Percentiles rank a stretch among this genome's conserved stretches.
phyloP scores from a whole-genome alignment of 2,329 filamentous ascomycete species.

The Taxawa tesnikishii region DNA sequence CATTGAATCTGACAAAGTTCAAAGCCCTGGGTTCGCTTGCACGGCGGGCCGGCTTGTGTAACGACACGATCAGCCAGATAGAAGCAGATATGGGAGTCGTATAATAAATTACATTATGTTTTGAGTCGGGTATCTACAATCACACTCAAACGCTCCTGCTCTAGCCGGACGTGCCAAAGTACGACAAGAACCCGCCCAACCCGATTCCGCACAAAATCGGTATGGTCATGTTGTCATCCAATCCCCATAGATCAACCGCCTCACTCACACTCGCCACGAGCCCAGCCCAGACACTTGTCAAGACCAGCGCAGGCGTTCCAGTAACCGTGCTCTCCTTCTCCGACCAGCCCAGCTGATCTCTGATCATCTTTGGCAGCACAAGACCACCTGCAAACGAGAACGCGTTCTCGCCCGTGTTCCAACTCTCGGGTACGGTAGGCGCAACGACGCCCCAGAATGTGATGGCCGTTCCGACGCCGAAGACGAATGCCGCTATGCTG shows the following conservation, averaged over 20 bases:
- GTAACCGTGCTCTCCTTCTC: conserved; percentile 48
- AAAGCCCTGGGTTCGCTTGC: too few species aligned
- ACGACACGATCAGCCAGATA: too few species aligned
- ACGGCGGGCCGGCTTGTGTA: too few species aligned
- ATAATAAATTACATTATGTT: too few species aligned
- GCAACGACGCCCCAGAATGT: conserved; percentile 84
- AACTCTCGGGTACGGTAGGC: conserved; percentile 32
- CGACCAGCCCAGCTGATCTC: conserved; percentile 49
- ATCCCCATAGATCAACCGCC: conserved; percentile 79
- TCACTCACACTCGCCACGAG: conserved; percentile 80
- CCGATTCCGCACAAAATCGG: conserved; percentile 80
- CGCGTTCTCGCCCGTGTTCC: conserved; percentile 34
- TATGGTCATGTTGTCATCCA: conserved; percentile 97
- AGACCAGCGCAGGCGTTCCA: conserved; percentile 60
- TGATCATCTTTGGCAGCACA: conserved; percentile 50
- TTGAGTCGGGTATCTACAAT: too few species aligned
- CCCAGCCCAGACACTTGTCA: conserved; percentile 81
- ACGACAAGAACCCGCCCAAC: conserved; percentile 81
- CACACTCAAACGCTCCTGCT: too few species aligned
- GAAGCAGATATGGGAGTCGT: too few species aligned
- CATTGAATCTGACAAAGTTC: too few species aligned
- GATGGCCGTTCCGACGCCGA: conserved; percentile 71
- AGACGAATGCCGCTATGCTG: conserved; percentile 67
- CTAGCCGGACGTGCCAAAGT: conserved; percentile 47
- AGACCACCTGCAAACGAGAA: conserved; percentile 76